Percentiles rank a stretch among this genome's conserved stretches.
Evolutionary conservation across 495 filamentous ascomycete species (phyloP).

Genomic region (Xylaria scruposa): DNA sequence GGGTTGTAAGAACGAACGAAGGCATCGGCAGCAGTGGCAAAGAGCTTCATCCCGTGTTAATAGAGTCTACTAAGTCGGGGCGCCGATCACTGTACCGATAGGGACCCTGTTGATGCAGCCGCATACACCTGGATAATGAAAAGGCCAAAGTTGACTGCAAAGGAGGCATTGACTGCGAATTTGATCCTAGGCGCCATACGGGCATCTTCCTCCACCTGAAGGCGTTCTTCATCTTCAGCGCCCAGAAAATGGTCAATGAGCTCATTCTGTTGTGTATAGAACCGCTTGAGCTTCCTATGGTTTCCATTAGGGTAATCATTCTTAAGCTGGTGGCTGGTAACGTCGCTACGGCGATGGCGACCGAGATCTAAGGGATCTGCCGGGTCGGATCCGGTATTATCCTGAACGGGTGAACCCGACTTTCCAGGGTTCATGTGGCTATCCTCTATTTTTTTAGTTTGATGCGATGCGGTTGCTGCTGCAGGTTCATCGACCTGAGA

Average conservation of each 20-base stretch:
- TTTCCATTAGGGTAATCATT: conserved; percentile 53
- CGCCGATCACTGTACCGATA: conserved; percentile 45
- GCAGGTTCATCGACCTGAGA: conserved; percentile 19
- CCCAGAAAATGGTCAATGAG: conserved; percentile 63
- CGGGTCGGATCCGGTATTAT: conserved; percentile 31
- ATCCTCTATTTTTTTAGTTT: not conserved
- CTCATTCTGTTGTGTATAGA: conserved; percentile 61
- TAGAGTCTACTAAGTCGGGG: conserved; percentile 30
- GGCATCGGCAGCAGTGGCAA: conserved; percentile 64
- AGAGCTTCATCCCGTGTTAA: conserved; percentile 46
- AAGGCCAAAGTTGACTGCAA: conserved; percentile 59
- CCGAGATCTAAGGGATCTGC: conserved; percentile 51
- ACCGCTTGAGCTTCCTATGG: conserved; percentile 55
- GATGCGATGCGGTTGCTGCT: conserved; percentile 23
- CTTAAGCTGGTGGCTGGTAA: conserved; percentile 50
- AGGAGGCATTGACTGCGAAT: conserved; percentile 62
- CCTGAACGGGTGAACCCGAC: conserved; percentile 2
- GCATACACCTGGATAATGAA: conserved; percentile 66
- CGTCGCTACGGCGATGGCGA: conserved; percentile 49
- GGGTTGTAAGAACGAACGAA: conserved; percentile 49
- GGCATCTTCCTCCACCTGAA: conserved; percentile 54
- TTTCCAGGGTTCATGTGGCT: not conserved
- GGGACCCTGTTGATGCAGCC: conserved; percentile 61
- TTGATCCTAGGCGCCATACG: conserved; percentile 61
- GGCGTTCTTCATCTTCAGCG: conserved; percentile 58